These are phyloP conservation scores for Cryptococcus neoformans DNA, from an alignment of 1,284 basidiomycete genomes.

Conservation along the genomic window DNA sequence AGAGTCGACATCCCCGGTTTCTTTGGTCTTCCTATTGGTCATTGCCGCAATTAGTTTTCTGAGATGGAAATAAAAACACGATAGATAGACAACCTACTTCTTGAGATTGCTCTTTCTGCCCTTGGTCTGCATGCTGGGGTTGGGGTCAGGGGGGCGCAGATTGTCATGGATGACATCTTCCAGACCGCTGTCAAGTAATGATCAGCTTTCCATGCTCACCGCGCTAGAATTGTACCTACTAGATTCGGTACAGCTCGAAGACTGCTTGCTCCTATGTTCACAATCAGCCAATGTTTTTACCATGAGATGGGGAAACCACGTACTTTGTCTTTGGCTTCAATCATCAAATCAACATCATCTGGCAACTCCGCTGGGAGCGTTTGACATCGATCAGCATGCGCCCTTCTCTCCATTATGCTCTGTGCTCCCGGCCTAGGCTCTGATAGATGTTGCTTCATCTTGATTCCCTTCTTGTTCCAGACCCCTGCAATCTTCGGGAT, in stretches of 20 bases:
- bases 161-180: slow-evolving; percentile 61
- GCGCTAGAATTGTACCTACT: slow-evolving; percentile 46
- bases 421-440: slow-evolving; percentile 73
- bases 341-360: slow-evolving; percentile 82
- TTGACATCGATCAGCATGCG: slow-evolving; percentile 65
- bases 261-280: slow-evolving; percentile 89
- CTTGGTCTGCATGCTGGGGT: slow-evolving; percentile 36
- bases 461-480: slow-evolving; percentile 69
- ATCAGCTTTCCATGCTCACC: not conserved
- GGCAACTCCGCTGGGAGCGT: slow-evolving; percentile 51
- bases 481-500: slow-evolving; percentile 65
- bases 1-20: slow-evolving; percentile 50
- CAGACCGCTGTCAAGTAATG: slow-evolving; percentile 49
- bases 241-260: slow-evolving; percentile 75
- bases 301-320: slow-evolving; percentile 1
- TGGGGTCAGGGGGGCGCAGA: slow-evolving; percentile 56
- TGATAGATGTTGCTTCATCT: slow-evolving; percentile 84
- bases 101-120: slow-evolving; percentile 37
- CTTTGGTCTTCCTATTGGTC: slow-evolving; percentile 36
- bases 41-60: not conserved
- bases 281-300: slow-evolving; percentile 45
- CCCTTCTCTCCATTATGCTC: slow-evolving; percentile 74
- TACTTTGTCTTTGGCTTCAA: slow-evolving; percentile 53
- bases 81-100: slow-evolving; percentile 17
- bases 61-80: not conserved